These are phyloP conservation scores for Fusarium cyanostomum DNA, from an alignment of 2,329 filamentous ascomycete species.

Conservation along the genomic window DNA sequence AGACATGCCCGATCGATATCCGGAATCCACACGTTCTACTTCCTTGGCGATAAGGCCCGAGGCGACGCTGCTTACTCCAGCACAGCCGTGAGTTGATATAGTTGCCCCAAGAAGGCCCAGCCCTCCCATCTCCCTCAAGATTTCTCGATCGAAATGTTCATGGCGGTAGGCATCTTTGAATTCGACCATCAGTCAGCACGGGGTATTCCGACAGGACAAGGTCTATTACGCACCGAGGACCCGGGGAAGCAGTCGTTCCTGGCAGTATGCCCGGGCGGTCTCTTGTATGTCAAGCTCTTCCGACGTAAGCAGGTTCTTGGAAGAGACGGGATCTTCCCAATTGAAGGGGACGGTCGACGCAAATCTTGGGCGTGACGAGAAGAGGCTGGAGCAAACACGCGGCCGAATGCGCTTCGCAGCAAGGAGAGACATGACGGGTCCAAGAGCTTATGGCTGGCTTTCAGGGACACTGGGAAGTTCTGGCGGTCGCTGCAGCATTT, in stretches of 20 bases:
- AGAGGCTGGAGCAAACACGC: background rate
- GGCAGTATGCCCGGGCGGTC: conserved; percentile 91
- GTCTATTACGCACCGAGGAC: conserved; percentile 72
- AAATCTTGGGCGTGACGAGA: background rate
- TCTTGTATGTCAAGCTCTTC: conserved; percentile 90
- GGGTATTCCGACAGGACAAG: too few relatives aligned
- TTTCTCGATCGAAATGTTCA: conserved; percentile 84
- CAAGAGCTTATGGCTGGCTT: too few relatives aligned
- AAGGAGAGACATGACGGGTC: background rate
- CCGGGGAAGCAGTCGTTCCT: conserved; percentile 83
- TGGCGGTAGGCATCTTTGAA: conserved; percentile 78
- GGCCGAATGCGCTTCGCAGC: background rate
- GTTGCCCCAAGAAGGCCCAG: conserved; percentile 84
- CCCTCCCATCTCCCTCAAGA: conserved; percentile 90
- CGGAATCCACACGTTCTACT: conserved; percentile 89
- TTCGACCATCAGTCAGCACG: background rate
- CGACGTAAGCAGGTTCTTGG: conserved; percentile 80
- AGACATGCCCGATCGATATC: conserved; percentile 91
- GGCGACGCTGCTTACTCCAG: conserved; percentile 84
- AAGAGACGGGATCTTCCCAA: conserved; percentile 87
- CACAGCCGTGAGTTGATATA: conserved; percentile 86
- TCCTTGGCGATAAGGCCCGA: conserved; percentile 89
- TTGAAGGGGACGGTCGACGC: conserved; percentile 64
- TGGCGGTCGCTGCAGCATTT: too few relatives aligned
- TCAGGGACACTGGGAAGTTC: too few relatives aligned